phyloP scores from a whole-genome alignment of 768 basidiomycete genomes.

The Cubamyces sp. region DNA sequence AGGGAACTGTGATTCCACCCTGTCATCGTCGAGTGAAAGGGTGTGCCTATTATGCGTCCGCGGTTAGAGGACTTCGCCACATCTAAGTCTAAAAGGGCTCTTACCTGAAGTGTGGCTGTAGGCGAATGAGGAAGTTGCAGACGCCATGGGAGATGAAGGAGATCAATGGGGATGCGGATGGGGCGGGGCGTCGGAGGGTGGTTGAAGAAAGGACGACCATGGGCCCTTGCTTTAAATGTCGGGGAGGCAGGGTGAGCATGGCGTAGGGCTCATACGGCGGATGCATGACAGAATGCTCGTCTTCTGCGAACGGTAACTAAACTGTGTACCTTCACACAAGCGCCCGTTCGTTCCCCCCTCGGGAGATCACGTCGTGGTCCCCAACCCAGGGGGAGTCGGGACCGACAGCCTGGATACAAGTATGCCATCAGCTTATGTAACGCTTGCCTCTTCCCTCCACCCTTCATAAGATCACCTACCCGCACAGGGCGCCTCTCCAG shows the following conservation, averaged over 20 bases:
- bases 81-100: neutral
- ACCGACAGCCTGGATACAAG: neutral
- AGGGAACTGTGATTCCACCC: slow-evolving; percentile 7
- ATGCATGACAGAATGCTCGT: neutral
- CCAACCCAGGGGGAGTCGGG: neutral
- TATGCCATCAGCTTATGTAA: slow-evolving; percentile 6
- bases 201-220: slow-evolving; percentile 14
- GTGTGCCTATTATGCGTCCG: neutral
- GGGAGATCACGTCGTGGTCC: neutral
- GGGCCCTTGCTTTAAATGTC: slow-evolving; percentile 15
- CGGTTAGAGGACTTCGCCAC: neutral
- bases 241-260: slow-evolving; percentile 4
- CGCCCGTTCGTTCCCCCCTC: no score
- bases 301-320: slow-evolving; percentile 2
- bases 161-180: neutral
- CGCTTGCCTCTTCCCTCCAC: neutral
- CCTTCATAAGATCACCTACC: slow-evolving; percentile 12
- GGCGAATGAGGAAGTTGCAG: neutral
- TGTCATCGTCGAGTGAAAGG: neutral
- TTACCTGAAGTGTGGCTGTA: slow-evolving; percentile 2
- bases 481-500: neutral
- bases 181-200: slow-evolving; percentile 14
- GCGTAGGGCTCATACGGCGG: slow-evolving; percentile 1
- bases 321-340: neutral
- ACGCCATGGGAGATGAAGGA: neutral